A percentile compares a stretch with the other conserved stretches of the same genome.
These are phyloP conservation scores for Basidiobolus meristosporus DNA, from an alignment of 371 early-diverging fungal species.

Conservation along the genomic window DNA sequence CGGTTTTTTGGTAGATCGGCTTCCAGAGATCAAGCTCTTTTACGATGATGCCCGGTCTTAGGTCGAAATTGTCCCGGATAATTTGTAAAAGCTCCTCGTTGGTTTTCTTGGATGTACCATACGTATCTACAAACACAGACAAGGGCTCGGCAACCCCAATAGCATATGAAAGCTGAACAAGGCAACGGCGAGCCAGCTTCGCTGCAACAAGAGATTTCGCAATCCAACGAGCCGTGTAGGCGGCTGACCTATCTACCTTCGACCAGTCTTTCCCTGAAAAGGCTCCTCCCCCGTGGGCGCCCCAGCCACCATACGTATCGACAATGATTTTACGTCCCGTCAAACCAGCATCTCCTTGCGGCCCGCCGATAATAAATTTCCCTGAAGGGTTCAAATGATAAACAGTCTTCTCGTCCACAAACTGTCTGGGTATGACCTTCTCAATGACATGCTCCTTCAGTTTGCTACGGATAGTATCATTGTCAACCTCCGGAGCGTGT, in stretches of 20 bases:
- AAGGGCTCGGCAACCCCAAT: slow-evolving; percentile 98
- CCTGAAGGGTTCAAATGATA: slow-evolving; percentile 98
- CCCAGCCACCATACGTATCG: too few relatives aligned
- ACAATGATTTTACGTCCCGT: slow-evolving; percentile 99
- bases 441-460: slow-evolving; percentile 88
- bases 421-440: slow-evolving; percentile 81
- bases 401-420: slow-evolving; percentile 75
- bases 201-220: slow-evolving; percentile 90
- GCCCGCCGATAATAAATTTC: slow-evolving; percentile 98
- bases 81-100: slow-evolving; percentile 81
- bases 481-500: slow-evolving; percentile 79
- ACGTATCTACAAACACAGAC: slow-evolving; percentile 93
- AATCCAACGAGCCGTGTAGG: slow-evolving; percentile 98
- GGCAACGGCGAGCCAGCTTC: slow-evolving; percentile 82
- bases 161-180: slow-evolving; percentile 98
- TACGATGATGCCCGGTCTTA: slow-evolving; percentile 96
- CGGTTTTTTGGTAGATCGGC: slow-evolving; percentile 95
- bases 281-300: too few relatives aligned
- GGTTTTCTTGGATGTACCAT: slow-evolving; percentile 81
- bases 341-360: slow-evolving; percentile 98
- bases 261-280: slow-evolving; percentile 99
- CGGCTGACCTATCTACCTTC: slow-evolving; percentile 99
- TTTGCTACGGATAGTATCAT: slow-evolving; percentile 68
- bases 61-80: slow-evolving; percentile 93
- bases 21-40: slow-evolving; percentile 91